Conservation (phyloP, 2,329 filamentous ascomycete species). For the Fusarium sororula region DNA sequence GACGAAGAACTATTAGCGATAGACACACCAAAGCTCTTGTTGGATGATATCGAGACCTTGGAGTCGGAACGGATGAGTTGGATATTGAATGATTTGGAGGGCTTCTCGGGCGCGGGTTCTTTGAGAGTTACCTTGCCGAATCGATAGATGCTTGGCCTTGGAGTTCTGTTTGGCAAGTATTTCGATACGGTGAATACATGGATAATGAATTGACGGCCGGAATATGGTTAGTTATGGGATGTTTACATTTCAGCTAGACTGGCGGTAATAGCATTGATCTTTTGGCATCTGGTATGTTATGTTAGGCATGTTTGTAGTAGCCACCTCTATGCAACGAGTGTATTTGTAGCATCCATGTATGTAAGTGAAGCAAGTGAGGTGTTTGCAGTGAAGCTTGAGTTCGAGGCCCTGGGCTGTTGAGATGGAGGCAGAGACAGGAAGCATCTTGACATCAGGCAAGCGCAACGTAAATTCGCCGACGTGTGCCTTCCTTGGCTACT, state of each 20-base stretch:
- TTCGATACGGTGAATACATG: not conserved
- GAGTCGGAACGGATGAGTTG: conserved; percentile 31
- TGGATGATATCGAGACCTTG: conserved; percentile 2
- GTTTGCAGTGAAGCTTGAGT: not conserved
- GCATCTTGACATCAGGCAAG: not conserved
- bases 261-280: not conserved
- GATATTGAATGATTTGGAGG: conserved; percentile 39
- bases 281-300: not conserved
- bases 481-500: not conserved
- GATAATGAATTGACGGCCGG: not conserved
- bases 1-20: not conserved
- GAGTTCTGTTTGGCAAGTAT: not conserved
- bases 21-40: not conserved
- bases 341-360: not conserved
- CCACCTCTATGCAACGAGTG: not conserved
- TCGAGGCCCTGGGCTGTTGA: no score
- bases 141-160: not conserved
- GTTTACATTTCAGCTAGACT: not conserved
- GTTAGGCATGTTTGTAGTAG: no score
- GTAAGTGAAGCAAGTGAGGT: not conserved
- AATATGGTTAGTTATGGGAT: not conserved
- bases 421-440: not conserved
- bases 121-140: conserved; percentile 1
- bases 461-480: not conserved
- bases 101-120: conserved; percentile 35